phyloP scores from a whole-genome alignment of 805 yeast species.

The Yarrowia deformans region DNA sequence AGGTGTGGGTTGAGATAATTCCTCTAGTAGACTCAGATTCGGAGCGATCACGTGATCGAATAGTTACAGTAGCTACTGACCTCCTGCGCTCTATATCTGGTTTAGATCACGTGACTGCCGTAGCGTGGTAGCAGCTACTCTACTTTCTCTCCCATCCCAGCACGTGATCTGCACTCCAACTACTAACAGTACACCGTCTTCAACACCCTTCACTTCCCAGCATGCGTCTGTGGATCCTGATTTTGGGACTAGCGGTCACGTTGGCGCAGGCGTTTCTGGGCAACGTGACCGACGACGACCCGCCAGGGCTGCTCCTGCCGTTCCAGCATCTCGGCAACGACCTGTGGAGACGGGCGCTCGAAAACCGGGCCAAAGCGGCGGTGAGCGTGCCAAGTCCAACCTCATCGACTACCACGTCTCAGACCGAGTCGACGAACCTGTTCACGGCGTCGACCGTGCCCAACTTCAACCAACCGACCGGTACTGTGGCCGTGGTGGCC shows the following conservation, averaged over 20 bases:
- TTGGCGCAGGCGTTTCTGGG: neutral
- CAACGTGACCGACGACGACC: slow-evolving; percentile 4
- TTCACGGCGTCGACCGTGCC: slow-evolving; percentile 28
- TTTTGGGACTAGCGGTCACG: slow-evolving; percentile 7
- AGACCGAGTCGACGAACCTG: slow-evolving; percentile 12
- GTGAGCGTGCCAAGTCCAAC: neutral
- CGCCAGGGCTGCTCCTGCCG: neutral
- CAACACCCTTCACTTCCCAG: neutral
- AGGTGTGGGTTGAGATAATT: too few relatives aligned
- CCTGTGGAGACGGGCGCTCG: neutral
- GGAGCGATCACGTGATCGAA: too few relatives aligned
- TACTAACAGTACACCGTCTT: neutral
- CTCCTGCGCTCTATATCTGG: too few relatives aligned
- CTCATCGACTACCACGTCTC: neutral
- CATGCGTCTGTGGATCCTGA: slow-evolving; percentile 19
- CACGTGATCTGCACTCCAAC: neutral
- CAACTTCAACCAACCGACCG: slow-evolving; percentile 2
- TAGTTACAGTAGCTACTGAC: too few relatives aligned
- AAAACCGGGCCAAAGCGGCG: neutral
- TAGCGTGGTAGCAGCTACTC: too few relatives aligned
- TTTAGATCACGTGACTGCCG: too few relatives aligned
- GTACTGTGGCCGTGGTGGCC: slow-evolving; percentile 43
- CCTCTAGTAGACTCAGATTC: too few relatives aligned
- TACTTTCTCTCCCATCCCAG: neutral
- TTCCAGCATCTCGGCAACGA: slow-evolving; percentile 3